Percentiles rank a stretch among this genome's conserved stretches.
These are phyloP conservation scores for Zasmidium citrigriseum DNA, from an alignment of 2,329 filamentous ascomycete genomes.

Conservation along the genomic window DNA sequence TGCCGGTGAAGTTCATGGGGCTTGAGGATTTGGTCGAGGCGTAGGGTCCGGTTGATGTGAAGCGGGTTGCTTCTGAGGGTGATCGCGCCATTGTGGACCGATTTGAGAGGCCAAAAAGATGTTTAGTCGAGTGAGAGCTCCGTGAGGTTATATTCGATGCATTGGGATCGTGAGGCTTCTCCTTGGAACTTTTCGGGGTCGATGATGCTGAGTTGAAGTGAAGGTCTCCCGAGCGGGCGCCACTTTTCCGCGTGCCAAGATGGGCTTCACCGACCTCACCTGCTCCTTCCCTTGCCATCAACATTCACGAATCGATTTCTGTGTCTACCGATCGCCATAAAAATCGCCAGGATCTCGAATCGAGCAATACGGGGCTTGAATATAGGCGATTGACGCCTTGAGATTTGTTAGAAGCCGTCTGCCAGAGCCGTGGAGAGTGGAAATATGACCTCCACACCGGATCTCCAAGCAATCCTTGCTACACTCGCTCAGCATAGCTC, in stretches of 20 bases:
- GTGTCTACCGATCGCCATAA: no score
- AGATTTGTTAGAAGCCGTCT: no score
- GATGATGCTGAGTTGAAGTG: no score
- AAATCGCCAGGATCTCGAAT: no score
- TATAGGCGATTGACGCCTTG: background rate
- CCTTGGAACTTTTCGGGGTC: background rate
- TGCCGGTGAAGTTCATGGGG: slow-evolving; percentile 38
- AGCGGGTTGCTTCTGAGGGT: slow-evolving; percentile 78
- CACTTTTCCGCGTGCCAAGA: background rate
- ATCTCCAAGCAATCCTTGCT: slow-evolving; percentile 37
- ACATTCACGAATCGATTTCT: background rate
- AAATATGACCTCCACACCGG: no score
- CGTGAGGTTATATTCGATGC: slow-evolving; percentile 7
- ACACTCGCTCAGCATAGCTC: slow-evolving; percentile 33
- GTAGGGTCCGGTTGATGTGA: slow-evolving; percentile 70
- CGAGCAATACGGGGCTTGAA: background rate
- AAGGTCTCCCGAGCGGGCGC: no score
- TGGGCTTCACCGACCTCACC: background rate
- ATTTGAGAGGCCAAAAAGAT: background rate
- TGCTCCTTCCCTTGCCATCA: background rate
- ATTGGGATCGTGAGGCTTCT: slow-evolving; percentile 1
- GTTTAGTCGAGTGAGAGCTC: background rate
- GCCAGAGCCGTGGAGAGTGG: background rate
- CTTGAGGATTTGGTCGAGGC: slow-evolving; percentile 61
- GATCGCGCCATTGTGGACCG: slow-evolving; percentile 59